Conservation (phyloP, 805 yeast species). For the Diddensiella santjacobensis region DNA sequence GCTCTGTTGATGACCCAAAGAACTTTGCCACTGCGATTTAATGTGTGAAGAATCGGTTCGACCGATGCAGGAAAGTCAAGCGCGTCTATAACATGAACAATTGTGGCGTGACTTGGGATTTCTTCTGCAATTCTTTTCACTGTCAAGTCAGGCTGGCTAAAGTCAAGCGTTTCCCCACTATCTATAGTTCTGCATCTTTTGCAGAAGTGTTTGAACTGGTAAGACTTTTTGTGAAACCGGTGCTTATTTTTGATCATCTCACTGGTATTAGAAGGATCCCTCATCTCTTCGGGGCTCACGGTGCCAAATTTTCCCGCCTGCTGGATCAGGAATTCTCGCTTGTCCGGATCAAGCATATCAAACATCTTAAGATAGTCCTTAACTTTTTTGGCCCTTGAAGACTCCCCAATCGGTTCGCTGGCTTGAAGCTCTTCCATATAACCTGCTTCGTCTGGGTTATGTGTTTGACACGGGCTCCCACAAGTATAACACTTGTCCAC, state of each 20-base stretch:
- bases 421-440: neutral
- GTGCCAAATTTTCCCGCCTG: constrained; percentile 10
- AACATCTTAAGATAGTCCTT: constrained; percentile 7
- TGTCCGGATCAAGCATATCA: constrained; percentile 15
- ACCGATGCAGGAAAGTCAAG: constrained; percentile 69
- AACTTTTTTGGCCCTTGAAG: constrained; percentile 3
- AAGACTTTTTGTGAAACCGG: constrained; percentile 8
- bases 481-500: constrained; percentile 8
- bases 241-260: constrained; percentile 4
- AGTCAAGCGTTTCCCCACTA: constrained; percentile 9
- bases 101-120: constrained; percentile 44
- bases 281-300: neutral
- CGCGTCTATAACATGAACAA: constrained; percentile 62
- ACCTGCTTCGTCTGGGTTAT: constrained; percentile 7
- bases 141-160: constrained; percentile 17
- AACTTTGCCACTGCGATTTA: constrained; percentile 27
- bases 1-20: constrained; percentile 38
- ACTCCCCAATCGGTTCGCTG: neutral
- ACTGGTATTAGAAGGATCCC: constrained; percentile 1
- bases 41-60: constrained; percentile 35
- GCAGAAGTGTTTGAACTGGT: constrained; percentile 20
- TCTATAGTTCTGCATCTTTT: constrained; percentile 23
- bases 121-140: constrained; percentile 21
- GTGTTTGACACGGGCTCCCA: constrained; percentile 9
- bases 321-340: constrained; percentile 12